Percentiles rank a stretch among this genome's conserved stretches.
These are phyloP conservation scores for Chloranthus sessilifolius DNA, from an alignment of 164 flowering plant species.

Conservation along the genomic window DNA sequence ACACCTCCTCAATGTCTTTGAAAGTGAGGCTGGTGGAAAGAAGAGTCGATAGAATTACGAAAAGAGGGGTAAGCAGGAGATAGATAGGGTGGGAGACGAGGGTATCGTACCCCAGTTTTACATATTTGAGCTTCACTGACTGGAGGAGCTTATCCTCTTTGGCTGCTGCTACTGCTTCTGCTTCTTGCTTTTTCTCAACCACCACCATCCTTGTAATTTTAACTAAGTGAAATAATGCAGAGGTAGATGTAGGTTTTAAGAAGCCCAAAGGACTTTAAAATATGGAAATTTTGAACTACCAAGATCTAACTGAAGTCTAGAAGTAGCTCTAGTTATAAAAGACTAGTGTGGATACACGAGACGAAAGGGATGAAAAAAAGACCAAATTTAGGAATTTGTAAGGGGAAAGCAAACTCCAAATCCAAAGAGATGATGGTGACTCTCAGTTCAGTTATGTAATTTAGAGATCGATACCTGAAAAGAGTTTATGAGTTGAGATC, in stretches of 20 bases:
- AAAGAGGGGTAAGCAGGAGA: conserved; percentile 37
- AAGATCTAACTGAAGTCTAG: too few species aligned
- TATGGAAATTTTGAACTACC: too few species aligned
- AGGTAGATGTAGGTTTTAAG: background rate
- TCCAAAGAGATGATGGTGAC: background rate
- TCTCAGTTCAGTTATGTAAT: background rate
- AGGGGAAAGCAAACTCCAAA: background rate
- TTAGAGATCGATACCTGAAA: background rate
- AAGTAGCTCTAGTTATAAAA: too few species aligned
- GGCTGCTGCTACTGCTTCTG: background rate
- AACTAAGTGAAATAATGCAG: background rate
- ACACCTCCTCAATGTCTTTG: conserved; percentile 28
- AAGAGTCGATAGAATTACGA: conserved; percentile 29
- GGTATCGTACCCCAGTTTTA: conserved; percentile 73
- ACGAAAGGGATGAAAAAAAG: too few species aligned
- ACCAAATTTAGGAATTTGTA: too few species aligned
- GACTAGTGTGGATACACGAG: too few species aligned
- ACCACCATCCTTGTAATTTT: too few species aligned
- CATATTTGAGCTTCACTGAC: conserved; percentile 56
- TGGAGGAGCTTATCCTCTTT: conserved; percentile 20
- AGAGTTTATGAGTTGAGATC: background rate
- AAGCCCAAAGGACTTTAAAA: too few species aligned
- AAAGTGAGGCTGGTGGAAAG: conserved; percentile 32
- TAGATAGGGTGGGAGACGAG: conserved; percentile 58
- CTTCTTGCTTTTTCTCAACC: conserved; percentile 1